These are phyloP conservation scores for Talaromyces sp. DNA, from an alignment of 2,329 filamentous ascomycete species.

Conservation along the genomic window DNA sequence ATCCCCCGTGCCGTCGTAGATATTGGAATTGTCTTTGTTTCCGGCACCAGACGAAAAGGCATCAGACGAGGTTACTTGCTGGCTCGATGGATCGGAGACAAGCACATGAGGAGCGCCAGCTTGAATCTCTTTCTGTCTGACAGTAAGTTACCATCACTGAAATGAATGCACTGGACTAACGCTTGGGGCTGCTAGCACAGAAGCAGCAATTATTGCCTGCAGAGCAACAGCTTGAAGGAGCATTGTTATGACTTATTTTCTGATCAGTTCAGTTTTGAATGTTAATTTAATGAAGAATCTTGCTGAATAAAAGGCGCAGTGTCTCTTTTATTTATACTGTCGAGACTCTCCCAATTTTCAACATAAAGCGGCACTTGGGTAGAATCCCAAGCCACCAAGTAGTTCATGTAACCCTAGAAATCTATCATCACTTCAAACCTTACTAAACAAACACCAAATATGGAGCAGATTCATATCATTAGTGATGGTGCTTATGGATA, in stretches of 20 bases:
- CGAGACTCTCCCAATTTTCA: background rate
- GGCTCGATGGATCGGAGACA: conserved; percentile 4
- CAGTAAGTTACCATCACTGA: background rate
- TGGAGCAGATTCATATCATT: background rate
- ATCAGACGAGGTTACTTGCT: conserved; percentile 7
- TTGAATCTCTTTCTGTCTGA: conserved; percentile 2
- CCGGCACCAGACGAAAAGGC: conserved; percentile 6
- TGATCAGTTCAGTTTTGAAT: background rate
- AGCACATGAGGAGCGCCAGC: conserved; percentile 4
- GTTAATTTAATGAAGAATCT: background rate
- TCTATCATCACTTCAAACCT: background rate
- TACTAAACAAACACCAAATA: background rate
- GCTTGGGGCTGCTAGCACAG: background rate
- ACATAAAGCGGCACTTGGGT: background rate
- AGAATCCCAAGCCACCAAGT: background rate
- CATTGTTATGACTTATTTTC: background rate
- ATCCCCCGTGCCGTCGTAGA: conserved; percentile 8
- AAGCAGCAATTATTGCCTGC: background rate
- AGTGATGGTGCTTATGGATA: background rate
- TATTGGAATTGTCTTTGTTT: conserved; percentile 4
- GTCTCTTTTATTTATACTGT: background rate
- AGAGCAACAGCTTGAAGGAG: background rate
- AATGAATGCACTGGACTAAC: background rate
- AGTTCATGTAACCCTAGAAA: background rate
- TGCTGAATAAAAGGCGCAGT: background rate